Conservation (phyloP, 768 basidiomycete genomes). For the Mycena maculata region DNA sequence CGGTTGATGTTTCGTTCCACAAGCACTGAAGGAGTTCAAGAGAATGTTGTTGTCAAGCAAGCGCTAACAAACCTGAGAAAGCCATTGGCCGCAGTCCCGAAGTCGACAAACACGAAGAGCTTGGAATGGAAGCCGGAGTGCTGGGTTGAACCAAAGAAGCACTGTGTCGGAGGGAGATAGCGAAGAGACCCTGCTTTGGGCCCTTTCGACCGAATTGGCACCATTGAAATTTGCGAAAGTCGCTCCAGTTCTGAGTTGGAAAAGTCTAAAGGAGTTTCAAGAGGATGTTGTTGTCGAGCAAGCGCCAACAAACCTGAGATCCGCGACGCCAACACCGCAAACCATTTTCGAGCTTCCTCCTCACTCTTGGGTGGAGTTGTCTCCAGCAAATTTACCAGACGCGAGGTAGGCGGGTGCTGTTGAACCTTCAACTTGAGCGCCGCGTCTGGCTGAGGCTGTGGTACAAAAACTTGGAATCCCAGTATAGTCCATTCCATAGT, state of each 20-base stretch:
- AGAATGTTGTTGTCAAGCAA: background rate
- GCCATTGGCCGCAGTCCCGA: slow-evolving; percentile 81
- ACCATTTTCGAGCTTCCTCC: slow-evolving; percentile 70
- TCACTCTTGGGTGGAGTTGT: slow-evolving; percentile 68
- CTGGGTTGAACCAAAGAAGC: slow-evolving; percentile 70
- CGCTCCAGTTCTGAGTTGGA: slow-evolving; percentile 62
- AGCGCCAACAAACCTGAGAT: slow-evolving; percentile 60
- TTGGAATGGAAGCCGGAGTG: slow-evolving; percentile 77
- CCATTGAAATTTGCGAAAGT: slow-evolving; percentile 70
- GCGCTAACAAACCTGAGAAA: slow-evolving; percentile 73
- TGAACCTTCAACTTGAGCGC: slow-evolving; percentile 73
- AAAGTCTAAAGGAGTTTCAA: slow-evolving; percentile 60
- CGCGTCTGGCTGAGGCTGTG: slow-evolving; percentile 62
- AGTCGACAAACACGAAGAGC: slow-evolving; percentile 90
- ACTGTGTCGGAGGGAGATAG: slow-evolving; percentile 72
- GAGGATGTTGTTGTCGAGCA: background rate
- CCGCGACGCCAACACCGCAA: slow-evolving; percentile 72
- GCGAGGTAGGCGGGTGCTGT: slow-evolving; percentile 73
- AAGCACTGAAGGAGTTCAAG: slow-evolving; percentile 58
- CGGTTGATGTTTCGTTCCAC: slow-evolving; percentile 90
- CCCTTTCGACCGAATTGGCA: slow-evolving; percentile 68
- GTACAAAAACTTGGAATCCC: slow-evolving; percentile 80
- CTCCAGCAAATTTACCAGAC: slow-evolving; percentile 69
- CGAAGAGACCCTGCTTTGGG: slow-evolving; percentile 47
- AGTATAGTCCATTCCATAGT: slow-evolving; percentile 74